These are phyloP conservation scores for Amyloporia xantha DNA, from an alignment of 768 basidiomycete species.

Conservation along the genomic window DNA sequence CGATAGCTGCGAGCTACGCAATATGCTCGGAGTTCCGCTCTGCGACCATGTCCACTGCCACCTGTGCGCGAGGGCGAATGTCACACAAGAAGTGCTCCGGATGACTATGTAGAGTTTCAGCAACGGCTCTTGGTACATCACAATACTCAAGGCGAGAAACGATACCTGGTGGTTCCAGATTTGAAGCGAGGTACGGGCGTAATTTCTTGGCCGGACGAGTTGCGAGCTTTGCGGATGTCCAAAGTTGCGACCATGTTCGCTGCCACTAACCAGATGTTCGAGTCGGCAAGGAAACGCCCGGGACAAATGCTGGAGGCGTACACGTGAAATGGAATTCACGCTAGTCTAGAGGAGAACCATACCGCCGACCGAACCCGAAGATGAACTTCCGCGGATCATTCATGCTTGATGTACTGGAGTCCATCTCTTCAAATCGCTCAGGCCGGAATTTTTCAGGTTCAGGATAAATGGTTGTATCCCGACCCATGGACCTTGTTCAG, in stretches of 20 bases:
- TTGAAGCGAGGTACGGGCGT: constrained; percentile 32
- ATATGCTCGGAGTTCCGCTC: constrained; percentile 1
- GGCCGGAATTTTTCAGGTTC: constrained; percentile 25
- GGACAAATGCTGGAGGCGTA: constrained; percentile 39
- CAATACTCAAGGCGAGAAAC: background rate
- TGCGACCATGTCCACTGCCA: constrained; percentile 10
- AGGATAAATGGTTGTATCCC: constrained; percentile 20
- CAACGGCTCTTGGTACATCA: background rate
- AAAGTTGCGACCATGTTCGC: constrained; percentile 40
- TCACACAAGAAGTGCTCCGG: constrained; percentile 43
- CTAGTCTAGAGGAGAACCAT: background rate
- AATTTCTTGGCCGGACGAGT: constrained; percentile 35
- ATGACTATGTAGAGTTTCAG: constrained; percentile 30
- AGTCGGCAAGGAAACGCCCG: constrained; percentile 45
- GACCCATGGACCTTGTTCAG: constrained; percentile 13
- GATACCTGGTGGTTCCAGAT: constrained; percentile 40
- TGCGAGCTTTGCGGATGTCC: constrained; percentile 35
- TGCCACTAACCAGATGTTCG: constrained; percentile 39
- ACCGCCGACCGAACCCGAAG: constrained; percentile 50
- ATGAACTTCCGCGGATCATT: constrained; percentile 37
- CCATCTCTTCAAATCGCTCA: constrained; percentile 22
- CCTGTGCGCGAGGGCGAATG: constrained; percentile 35
- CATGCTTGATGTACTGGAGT: background rate
- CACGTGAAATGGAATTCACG: background rate
- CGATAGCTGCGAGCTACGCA: too few relatives aligned